Conservation (phyloP, 306 rosid species). For the Sphenostylis stenocarpa region DNA sequence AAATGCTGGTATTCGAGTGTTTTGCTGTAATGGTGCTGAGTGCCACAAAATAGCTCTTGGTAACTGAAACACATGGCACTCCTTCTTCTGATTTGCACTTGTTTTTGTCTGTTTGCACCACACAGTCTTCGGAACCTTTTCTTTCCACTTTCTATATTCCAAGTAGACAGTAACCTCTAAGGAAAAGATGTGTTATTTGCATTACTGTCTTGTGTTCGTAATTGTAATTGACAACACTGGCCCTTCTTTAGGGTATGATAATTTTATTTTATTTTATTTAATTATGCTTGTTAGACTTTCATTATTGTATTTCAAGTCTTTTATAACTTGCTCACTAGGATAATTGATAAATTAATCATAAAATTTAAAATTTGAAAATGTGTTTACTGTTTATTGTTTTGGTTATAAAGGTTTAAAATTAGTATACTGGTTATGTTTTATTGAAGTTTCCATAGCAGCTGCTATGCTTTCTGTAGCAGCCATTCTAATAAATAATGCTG, state of each 20-base stretch:
- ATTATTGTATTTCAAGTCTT: background rate
- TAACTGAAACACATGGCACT: background rate
- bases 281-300: background rate
- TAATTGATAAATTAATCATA: background rate
- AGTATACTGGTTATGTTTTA: background rate
- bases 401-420: background rate
- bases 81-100: background rate
- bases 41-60: background rate
- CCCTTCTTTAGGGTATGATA: background rate
- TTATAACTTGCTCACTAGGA: background rate
- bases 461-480: slow-evolving; percentile 1
- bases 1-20: background rate
- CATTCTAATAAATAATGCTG: background rate
- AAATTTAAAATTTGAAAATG: background rate
- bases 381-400: background rate
- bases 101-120: background rate
- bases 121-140: background rate
- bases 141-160: background rate
- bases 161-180: background rate
- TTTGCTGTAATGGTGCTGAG: background rate
- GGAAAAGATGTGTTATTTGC: background rate
- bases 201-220: background rate
- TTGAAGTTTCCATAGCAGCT: slow-evolving; percentile 9
- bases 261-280: background rate
- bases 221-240: background rate